These are phyloP conservation scores for Fusarium kyushuense DNA, from an alignment of 2,329 filamentous ascomycete species.

Conservation along the genomic window DNA sequence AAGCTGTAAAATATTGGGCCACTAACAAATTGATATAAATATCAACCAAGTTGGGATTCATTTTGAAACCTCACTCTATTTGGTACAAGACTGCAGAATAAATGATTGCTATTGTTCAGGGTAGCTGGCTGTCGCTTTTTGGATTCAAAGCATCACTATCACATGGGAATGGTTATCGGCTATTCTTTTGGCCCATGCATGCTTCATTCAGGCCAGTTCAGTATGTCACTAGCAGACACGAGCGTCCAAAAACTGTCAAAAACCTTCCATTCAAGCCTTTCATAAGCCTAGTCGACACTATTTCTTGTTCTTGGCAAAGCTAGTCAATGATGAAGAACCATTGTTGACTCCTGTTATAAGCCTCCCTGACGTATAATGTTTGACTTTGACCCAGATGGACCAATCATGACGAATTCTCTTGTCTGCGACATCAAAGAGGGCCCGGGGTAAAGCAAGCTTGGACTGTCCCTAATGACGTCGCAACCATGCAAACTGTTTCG, in stretches of 20 bases:
- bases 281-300: background rate
- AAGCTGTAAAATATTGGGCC: background rate
- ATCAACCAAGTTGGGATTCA: background rate
- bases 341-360: constrained; percentile 6
- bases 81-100: background rate
- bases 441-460: constrained; percentile 43
- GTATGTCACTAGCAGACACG: constrained; percentile 2
- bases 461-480: constrained; percentile 44
- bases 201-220: background rate
- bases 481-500: constrained; percentile 36
- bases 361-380: constrained; percentile 39
- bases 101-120: background rate
- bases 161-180: constrained; percentile 38
- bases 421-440: constrained; percentile 22
- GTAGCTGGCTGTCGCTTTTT: background rate
- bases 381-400: constrained; percentile 19
- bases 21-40: background rate
- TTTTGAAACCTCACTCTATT: no score
- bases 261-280: background rate
- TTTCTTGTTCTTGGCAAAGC: constrained; percentile 19
- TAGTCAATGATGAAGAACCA: constrained; percentile 6
- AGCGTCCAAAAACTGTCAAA: constrained; percentile 16
- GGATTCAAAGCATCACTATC: constrained; percentile 7
- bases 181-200: background rate
- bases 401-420: constrained; percentile 24